phyloP scores from a whole-genome alignment of 176 grass and related monocot species.

The Ananas comosus region DNA sequence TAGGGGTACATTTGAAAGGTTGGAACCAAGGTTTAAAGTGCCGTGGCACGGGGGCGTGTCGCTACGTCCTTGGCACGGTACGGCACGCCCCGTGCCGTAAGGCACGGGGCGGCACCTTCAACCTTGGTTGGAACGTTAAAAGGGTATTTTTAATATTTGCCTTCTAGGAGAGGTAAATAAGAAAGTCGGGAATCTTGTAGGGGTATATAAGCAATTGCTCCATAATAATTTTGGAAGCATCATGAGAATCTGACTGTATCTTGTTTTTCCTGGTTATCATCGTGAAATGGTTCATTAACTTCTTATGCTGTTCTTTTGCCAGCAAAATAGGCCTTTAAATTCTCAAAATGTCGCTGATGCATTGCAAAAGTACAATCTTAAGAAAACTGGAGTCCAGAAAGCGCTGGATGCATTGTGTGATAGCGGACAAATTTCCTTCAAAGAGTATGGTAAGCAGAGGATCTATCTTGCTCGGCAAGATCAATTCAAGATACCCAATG shows the following conservation, averaged over 20 bases:
- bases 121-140: too few relatives aligned
- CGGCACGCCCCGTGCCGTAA: too few relatives aligned
- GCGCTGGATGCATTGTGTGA: slow-evolving; percentile 74
- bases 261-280: background rate
- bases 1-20: too few relatives aligned
- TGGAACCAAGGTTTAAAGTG: too few relatives aligned
- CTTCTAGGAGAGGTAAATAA: too few relatives aligned
- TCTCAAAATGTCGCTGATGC: slow-evolving; percentile 88
- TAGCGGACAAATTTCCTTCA: slow-evolving; percentile 86
- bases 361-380: slow-evolving; percentile 90
- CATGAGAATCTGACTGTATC: background rate
- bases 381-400: slow-evolving; percentile 90
- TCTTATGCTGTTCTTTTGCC: slow-evolving; percentile 14
- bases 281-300: background rate
- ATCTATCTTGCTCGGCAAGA: slow-evolving; percentile 94
- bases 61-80: too few relatives aligned
- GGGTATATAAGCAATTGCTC: too few relatives aligned
- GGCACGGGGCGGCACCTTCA: too few relatives aligned
- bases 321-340: slow-evolving; percentile 98
- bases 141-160: too few relatives aligned
- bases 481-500: slow-evolving; percentile 82
- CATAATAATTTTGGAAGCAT: background rate
- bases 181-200: too few relatives aligned
- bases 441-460: slow-evolving; percentile 98
- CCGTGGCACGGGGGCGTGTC: too few relatives aligned